Evolutionary conservation across 2,329 filamentous ascomycete species (phyloP).

Genomic region (Cytospora chrysosperma): DNA sequence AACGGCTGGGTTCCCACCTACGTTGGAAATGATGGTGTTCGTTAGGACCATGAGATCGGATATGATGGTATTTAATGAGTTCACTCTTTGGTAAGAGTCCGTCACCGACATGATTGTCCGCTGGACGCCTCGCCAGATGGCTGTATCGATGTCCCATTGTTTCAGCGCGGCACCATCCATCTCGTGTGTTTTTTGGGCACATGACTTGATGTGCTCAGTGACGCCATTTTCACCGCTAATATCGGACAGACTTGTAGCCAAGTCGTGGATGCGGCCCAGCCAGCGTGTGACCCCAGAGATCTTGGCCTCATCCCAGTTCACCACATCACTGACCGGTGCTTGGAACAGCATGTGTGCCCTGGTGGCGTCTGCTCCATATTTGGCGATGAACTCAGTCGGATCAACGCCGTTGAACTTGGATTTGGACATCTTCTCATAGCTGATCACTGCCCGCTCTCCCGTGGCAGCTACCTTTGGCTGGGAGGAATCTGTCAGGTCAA

Average conservation of each 20-base stretch:
- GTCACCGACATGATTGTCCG: conserved; percentile 66
- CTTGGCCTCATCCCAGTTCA: conserved; percentile 85
- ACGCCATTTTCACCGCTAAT: neutral
- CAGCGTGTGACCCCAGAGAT: conserved; percentile 80
- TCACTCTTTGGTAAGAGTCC: conserved; percentile 66
- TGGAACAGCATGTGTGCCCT: conserved; percentile 87
- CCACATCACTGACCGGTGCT: conserved; percentile 76
- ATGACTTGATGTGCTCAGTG: conserved; percentile 4
- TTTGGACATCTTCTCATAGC: conserved; percentile 93
- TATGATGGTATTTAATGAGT: conserved; percentile 78
- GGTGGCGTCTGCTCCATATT: conserved; percentile 80
- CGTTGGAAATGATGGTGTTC: conserved; percentile 59
- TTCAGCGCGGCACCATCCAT: conserved; percentile 35
- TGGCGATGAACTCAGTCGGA: conserved; percentile 67
- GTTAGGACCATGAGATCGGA: conserved; percentile 82
- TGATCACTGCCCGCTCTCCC: conserved; percentile 57
- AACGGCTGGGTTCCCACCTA: conserved; percentile 43
- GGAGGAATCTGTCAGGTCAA: conserved; percentile 59
- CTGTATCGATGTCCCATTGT: conserved; percentile 46
- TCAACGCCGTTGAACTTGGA: conserved; percentile 92
- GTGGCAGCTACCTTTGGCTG: conserved; percentile 63
- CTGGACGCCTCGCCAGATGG: conserved; percentile 66
- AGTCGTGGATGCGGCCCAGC: conserved; percentile 66
- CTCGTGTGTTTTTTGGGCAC: conserved; percentile 31
- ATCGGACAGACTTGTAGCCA: conserved; percentile 39